Evolutionary conservation across 2,329 filamentous ascomycete genomes (phyloP), one percentile per base, ranked within the genome.

Genomic region (Purpureocillium lavendulum): DNA sequence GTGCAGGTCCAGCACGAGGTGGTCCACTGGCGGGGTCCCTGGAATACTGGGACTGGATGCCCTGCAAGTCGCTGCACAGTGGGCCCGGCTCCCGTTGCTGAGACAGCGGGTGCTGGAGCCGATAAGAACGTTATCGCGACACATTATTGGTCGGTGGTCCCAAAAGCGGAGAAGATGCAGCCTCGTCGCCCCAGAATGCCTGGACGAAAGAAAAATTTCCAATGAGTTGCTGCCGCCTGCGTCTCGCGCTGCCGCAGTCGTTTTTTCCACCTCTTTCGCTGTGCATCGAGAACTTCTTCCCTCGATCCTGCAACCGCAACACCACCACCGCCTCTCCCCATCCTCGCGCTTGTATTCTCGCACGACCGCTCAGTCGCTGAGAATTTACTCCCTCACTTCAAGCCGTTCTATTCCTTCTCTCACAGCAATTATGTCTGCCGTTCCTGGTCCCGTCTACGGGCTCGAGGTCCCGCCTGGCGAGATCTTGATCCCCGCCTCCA

Each of bases 401-500:
- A 33, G 38, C 34, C 18, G 21, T 26, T 26, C 6, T 10, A 26
- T 26, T n/a, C 15, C 14, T 5, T 30, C 24, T 29, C 31, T 30
- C n/a, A 36, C 35, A 38, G 42, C 51, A 68, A 52, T n/a, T 51
- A 80, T 80, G 76, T 67, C 74, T 62, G 61, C 71, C 48, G 58
- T 74, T 56, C 73, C 77, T 49, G 84, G 92, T 64, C 86, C 85
- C 62, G 75, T 97, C 61, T 98, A 92, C 63, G 88, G 89, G 67
- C 83, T 96, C 52, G 82, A 87, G 72, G 85, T 97, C 65, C 88
- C 88, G 53, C 75, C 86, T 53, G 87, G 84, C 58, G 86, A 87
- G 65, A 71, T 87, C 61, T 71, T 92, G 62, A 80, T 96, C 54
- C 83, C 87, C 50, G 87, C 86, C 42, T 71, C 80, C 47, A 74